Percentiles rank a stretch among this genome's conserved stretches.
Conservation (phyloP, 1,284 basidiomycete genomes). For the Ceratobasidium sp. region DNA sequence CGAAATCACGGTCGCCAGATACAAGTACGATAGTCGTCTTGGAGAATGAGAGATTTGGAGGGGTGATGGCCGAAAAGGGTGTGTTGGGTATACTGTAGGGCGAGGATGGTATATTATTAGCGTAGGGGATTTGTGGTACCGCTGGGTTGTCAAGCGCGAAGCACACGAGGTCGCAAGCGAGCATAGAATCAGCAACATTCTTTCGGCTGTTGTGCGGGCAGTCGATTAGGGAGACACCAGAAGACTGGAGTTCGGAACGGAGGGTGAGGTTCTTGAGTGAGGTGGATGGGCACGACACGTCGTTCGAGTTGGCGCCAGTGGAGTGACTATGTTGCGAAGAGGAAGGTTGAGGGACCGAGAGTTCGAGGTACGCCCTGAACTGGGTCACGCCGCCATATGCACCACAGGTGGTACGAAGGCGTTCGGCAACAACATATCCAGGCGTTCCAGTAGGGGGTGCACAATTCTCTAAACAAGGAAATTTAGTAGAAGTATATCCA, state of each 20-base stretch:
- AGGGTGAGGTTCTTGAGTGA: constrained; percentile 48
- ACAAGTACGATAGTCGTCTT: constrained; percentile 44
- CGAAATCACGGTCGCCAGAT: constrained; percentile 42
- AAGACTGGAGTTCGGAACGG: constrained; percentile 64
- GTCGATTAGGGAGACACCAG: constrained; percentile 64
- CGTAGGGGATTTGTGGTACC: constrained; percentile 44
- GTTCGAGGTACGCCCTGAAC: constrained; percentile 42
- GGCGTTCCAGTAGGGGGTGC: constrained; percentile 55
- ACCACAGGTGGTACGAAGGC: constrained; percentile 39
- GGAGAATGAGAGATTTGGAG: neutral
- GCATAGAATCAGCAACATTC: constrained; percentile 61
- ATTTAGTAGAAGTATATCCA: constrained; percentile 2
- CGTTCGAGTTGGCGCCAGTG: neutral
- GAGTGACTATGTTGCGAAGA: neutral
- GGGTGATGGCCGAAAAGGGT: constrained; percentile 16
- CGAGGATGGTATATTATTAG: constrained; percentile 13
- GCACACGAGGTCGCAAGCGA: constrained; percentile 63
- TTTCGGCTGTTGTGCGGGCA: constrained; percentile 65
- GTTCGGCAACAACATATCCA: constrained; percentile 54
- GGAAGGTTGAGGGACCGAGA: constrained; percentile 11
- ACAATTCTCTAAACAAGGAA: constrained; percentile 59
- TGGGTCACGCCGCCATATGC: constrained; percentile 37
- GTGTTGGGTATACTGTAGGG: constrained; percentile 35
- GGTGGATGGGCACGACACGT: constrained; percentile 42
- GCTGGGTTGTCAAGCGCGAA: constrained; percentile 63